Evolutionary conservation across 768 basidiomycete species (phyloP).

Genomic region (Phlebiopsis flavidoalba): DNA sequence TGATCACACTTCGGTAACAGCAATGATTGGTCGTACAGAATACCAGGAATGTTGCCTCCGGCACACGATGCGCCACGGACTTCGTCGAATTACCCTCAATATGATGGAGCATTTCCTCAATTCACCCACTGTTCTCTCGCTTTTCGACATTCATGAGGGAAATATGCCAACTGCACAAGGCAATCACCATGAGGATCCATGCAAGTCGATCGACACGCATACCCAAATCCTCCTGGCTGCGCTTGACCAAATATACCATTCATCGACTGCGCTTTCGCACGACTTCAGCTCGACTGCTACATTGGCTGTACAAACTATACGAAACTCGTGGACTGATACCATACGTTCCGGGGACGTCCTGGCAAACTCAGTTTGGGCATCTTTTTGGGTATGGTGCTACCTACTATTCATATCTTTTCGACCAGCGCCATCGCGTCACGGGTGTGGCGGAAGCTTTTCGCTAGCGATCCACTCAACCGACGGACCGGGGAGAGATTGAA

Average conservation of each 20-base stretch:
- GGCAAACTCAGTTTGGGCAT: slow-evolving; percentile 96
- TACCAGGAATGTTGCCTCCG: slow-evolving; percentile 98
- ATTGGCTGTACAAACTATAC: slow-evolving; percentile 53
- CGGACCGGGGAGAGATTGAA: slow-evolving; percentile 81
- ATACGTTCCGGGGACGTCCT: slow-evolving; percentile 78
- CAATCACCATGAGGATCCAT: slow-evolving; percentile 73
- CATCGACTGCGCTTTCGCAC: slow-evolving; percentile 46
- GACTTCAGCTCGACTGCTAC: slow-evolving; percentile 72
- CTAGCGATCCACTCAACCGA: slow-evolving; percentile 58
- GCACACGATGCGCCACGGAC: slow-evolving; percentile 96
- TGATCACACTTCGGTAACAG: slow-evolving; percentile 34
- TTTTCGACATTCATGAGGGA: slow-evolving; percentile 61
- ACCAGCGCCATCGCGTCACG: slow-evolving; percentile 91
- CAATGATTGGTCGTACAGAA: slow-evolving; percentile 96
- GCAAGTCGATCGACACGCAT: slow-evolving; percentile 82
- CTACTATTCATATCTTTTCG: slow-evolving; percentile 97
- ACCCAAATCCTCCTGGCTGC: slow-evolving; percentile 85
- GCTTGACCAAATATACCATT: slow-evolving; percentile 90
- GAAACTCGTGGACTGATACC: slow-evolving; percentile 76
- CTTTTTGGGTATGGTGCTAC: slow-evolving; percentile 95
- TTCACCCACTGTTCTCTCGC: slow-evolving; percentile 75
- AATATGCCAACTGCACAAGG: slow-evolving; percentile 43
- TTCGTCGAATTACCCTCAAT: slow-evolving; percentile 98
- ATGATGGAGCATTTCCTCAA: slow-evolving; percentile 97
- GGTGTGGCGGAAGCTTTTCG: slow-evolving; percentile 81